phyloP scores from a whole-genome alignment of 2,329 filamentous ascomycete species.

The Verticillium isaacii region DNA sequence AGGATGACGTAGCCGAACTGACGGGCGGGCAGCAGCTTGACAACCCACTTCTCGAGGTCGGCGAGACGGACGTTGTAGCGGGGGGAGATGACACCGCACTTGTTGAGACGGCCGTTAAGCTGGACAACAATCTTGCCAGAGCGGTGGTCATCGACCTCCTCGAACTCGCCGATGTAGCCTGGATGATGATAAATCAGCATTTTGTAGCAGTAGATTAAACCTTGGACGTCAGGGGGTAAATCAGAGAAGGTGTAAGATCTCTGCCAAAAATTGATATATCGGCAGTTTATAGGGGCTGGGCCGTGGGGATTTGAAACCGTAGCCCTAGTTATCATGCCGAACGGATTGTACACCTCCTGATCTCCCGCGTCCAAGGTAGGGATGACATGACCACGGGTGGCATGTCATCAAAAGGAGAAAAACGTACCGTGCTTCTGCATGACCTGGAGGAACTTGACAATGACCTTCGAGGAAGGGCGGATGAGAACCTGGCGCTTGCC shows the following conservation, averaged over 20 bases:
- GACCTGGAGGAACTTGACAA: slow-evolving; percentile 97
- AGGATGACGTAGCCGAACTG: slow-evolving; percentile 99
- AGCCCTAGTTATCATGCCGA: slow-evolving; percentile 99
- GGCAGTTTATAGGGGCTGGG: slow-evolving; percentile 99
- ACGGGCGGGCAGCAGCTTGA: slow-evolving; percentile 98
- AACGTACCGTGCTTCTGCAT: slow-evolving; percentile 98
- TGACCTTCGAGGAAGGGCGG: slow-evolving; percentile 98
- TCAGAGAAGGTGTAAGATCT: slow-evolving; percentile 95
- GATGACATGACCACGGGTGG: not conserved
- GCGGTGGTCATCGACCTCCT: slow-evolving; percentile 99
- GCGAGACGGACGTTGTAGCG: slow-evolving; percentile 98
- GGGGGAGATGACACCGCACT: slow-evolving; percentile 98
- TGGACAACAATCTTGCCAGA: slow-evolving; percentile 99
- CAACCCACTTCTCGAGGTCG: slow-evolving; percentile 99
- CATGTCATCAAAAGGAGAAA: no score
- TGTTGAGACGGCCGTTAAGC: slow-evolving; percentile 98
- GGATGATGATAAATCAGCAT: slow-evolving; percentile 43
- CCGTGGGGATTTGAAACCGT: slow-evolving; percentile 77
- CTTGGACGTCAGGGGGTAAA: slow-evolving; percentile 70
- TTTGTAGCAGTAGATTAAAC: slow-evolving; percentile 94
- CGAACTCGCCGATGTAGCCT: slow-evolving; percentile 99
- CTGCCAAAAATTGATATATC: slow-evolving; percentile 82
- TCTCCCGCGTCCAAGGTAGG: not conserved
- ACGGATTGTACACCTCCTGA: slow-evolving; percentile 23
- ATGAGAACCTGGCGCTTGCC: slow-evolving; percentile 99